Conservation (phyloP, 257 asterid species). For the Capsicum pubescens region DNA sequence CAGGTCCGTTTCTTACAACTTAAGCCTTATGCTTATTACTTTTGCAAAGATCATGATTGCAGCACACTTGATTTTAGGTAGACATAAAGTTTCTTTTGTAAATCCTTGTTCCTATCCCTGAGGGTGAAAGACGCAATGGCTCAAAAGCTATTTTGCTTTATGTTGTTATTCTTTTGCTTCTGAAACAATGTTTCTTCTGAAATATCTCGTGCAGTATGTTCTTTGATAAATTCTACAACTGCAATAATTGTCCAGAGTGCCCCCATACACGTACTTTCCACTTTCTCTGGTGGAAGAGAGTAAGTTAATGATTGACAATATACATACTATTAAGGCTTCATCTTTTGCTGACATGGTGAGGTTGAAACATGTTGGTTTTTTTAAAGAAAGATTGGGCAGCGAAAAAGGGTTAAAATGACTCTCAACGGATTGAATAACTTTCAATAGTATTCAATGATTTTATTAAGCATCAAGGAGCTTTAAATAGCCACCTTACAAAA, state of each 20-base stretch:
- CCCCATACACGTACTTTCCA: background rate
- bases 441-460: no score
- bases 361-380: background rate
- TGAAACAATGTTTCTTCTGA: background rate
- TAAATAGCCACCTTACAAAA: no score
- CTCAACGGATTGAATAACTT: no score
- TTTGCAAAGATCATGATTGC: slow-evolving; percentile 93
- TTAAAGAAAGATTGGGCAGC: no score
- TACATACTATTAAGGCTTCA: background rate
- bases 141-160: background rate
- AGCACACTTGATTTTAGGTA: slow-evolving; percentile 21
- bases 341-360: background rate
- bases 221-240: no score
- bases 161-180: background rate
- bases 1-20: slow-evolving; percentile 92
- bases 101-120: background rate
- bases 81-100: no score
- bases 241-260: no score
- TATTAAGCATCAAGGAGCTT: no score
- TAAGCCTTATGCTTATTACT: slow-evolving; percentile 78
- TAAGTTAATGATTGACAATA: background rate
- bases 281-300: background rate
- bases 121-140: background rate
- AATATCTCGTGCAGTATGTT: no score
- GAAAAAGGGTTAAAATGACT: no score